These are phyloP conservation scores for Monosporascus sp. DNA, from an alignment of 2,329 filamentous ascomycete species.

Conservation along the genomic window DNA sequence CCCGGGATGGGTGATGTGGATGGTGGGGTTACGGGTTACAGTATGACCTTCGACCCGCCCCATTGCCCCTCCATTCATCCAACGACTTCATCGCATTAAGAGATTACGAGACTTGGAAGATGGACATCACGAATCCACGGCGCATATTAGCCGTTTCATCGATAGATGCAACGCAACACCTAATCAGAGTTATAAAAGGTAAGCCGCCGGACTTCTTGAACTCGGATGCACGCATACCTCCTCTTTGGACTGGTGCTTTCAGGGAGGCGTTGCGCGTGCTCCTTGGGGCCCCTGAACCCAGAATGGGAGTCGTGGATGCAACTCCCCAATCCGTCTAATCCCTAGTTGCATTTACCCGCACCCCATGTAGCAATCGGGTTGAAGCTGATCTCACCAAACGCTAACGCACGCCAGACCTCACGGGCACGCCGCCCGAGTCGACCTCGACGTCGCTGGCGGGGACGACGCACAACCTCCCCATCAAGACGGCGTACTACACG, in stretches of 20 bases:
- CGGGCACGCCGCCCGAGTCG: constrained; percentile 37
- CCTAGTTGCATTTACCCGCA: neutral
- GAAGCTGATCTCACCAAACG: neutral
- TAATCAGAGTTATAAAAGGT: constrained; percentile 52
- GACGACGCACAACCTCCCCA: constrained; percentile 48
- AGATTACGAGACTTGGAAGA: constrained; percentile 10
- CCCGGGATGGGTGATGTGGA: neutral
- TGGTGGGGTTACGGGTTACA: neutral
- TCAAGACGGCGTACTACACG: constrained; percentile 58
- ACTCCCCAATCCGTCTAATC: neutral
- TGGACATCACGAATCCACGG: constrained; percentile 45
- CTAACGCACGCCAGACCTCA: constrained; percentile 40
- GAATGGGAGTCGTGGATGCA: no score
- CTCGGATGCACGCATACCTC: no score
- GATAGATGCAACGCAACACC: constrained; percentile 37
- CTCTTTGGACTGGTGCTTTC: no score
- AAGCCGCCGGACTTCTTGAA: neutral
- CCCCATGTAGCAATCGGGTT: neutral
- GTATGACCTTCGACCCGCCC: neutral
- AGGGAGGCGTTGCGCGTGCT: no score
- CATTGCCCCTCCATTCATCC: constrained; percentile 5
- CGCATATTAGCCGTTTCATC: constrained; percentile 54
- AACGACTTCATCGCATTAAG: constrained; percentile 1
- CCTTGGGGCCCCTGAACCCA: no score
- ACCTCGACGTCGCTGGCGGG: constrained; percentile 47